Percentiles rank a stretch among this genome's conserved stretches.
Evolutionary conservation across 257 asterid genomes (phyloP).

Genomic region (Solanum virginianum): DNA sequence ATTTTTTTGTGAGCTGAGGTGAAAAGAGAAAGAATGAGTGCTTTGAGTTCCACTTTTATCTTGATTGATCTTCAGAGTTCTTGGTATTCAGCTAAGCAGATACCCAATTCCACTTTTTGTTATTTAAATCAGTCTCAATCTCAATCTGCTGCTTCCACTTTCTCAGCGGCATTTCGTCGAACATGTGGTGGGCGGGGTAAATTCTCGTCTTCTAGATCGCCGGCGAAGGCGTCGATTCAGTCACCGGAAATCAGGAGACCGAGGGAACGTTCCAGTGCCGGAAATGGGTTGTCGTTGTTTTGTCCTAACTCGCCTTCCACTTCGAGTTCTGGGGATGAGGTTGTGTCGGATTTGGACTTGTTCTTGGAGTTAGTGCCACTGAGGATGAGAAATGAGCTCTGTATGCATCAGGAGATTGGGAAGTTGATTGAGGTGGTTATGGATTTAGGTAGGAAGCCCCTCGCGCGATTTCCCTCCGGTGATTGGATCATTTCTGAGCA

Average conservation of each 20-base stretch:
- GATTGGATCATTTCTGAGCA: slow-evolving; percentile 81
- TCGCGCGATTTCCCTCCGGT: slow-evolving; percentile 89
- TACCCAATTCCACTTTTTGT: slow-evolving; percentile 45
- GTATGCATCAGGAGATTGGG: slow-evolving; percentile 52
- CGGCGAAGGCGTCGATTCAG: slow-evolving; percentile 23
- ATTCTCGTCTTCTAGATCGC: slow-evolving; percentile 37
- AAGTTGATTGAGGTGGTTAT: slow-evolving; percentile 82
- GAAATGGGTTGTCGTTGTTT: slow-evolving; percentile 42
- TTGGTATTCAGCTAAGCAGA: slow-evolving; percentile 50
- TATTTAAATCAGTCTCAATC: slow-evolving; percentile 20
- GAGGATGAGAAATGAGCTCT: slow-evolving; percentile 62
- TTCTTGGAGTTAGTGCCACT: slow-evolving; percentile 74
- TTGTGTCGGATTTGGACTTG: slow-evolving; percentile 73
- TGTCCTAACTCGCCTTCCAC: slow-evolving; percentile 32
- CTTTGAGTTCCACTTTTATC: slow-evolving; percentile 55
- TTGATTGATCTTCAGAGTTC: slow-evolving; percentile 63
- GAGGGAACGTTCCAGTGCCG: slow-evolving; percentile 25
- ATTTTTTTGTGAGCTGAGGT: not conserved
- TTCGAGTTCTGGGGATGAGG: slow-evolving; percentile 43
- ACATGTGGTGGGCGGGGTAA: slow-evolving; percentile 33
- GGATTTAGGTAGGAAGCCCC: slow-evolving; percentile 96
- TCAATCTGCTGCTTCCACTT: slow-evolving; percentile 5
- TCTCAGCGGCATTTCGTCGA: slow-evolving; percentile 67
- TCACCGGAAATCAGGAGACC: slow-evolving; percentile 76
- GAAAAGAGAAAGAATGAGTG: slow-evolving; percentile 32